Evolutionary conservation across 1,139 yeast genomes (phyloP), one percentile per base, ranked within the genome.

Genomic region (Yamadazyma epiphylla): DNA sequence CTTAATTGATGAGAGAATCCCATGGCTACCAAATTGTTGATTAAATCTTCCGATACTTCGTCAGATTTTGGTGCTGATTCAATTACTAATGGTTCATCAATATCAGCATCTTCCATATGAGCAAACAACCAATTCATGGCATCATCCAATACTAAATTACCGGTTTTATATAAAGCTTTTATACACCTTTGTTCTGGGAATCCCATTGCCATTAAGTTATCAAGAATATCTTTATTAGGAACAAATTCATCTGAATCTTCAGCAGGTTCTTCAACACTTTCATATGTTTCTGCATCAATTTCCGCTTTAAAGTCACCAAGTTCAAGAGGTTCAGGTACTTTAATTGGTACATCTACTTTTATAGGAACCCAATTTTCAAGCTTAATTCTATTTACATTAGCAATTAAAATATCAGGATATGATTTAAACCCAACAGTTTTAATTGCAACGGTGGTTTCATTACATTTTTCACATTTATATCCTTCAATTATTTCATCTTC

Each of bases 121-220:
- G 72, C 81, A 50, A 89, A 80, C 7, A 94, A 52, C 96, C 97
- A 88, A 47, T 86, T 85, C 84, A 86, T 80, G 0, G 97, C 96
- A 4, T 68, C 70, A 44, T 91, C 97, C 0, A 85, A 67, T 29
- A 64, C 64, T 16, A 28, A 10, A 46, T 86, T 88, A 0, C 88
- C 94, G 0, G 95, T 86, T 23, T 73, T 58, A 46, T 69, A 80
- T 19, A 91, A 62, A 0, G 91, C 96, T 46, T 79, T 77, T 20
- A 67, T 63, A 25, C 81, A 70, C 28, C 94, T 70, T 13, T 70
- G 70, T 32, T 72, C 74, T 0, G 91, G 76, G 54, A 91, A 91
- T n/a, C 98, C 98, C 96, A 89, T 91, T 17, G 74, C 75, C 34
- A 65, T 53, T 15, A 94, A 69, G 37, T 70, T 69, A 5, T 63